phyloP scores from a whole-genome alignment of 352 stramenopile species.

The Globisporangium camurandrum region DNA sequence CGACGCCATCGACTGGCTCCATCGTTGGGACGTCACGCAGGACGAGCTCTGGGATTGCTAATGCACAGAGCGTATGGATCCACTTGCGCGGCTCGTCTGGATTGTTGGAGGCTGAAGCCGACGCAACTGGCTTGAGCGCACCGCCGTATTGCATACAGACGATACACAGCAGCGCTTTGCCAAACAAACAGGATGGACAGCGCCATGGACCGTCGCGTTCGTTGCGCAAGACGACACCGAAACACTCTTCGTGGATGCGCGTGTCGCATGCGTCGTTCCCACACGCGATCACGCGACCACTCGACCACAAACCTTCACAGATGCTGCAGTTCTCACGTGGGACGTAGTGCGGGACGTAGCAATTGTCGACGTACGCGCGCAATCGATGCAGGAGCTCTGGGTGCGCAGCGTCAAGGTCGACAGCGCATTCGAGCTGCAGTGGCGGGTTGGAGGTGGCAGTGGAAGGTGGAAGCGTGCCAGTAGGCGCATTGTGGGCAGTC shows the following conservation, averaged over 20 bases:
- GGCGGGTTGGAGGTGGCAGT: background rate
- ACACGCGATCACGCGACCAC: slow-evolving; percentile 53
- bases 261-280: slow-evolving; percentile 59
- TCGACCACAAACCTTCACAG: slow-evolving; percentile 81
- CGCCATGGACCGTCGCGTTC: slow-evolving; percentile 48
- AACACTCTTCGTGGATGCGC: slow-evolving; percentile 78
- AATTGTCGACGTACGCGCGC: slow-evolving; percentile 69
- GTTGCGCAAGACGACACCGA: slow-evolving; percentile 60
- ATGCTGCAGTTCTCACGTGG: slow-evolving; percentile 71
- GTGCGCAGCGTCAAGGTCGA: slow-evolving; percentile 56
- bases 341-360: slow-evolving; percentile 68
- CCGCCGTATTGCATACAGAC: slow-evolving; percentile 78
- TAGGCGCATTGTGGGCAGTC: slow-evolving; percentile 4
- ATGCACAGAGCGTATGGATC: slow-evolving; percentile 76
- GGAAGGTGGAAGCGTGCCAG: background rate
- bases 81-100: slow-evolving; percentile 28
- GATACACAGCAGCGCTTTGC: slow-evolving; percentile 54
- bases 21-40: slow-evolving; percentile 79
- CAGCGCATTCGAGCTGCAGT: slow-evolving; percentile 48
- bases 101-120: background rate
- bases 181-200: slow-evolving; percentile 72
- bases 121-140: slow-evolving; percentile 53
- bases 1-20: slow-evolving; percentile 75
- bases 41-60: slow-evolving; percentile 79
- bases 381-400: slow-evolving; percentile 45